Evolutionary conservation across 441 rosid species (phyloP).

Genomic region (Adansonia gregorii): DNA sequence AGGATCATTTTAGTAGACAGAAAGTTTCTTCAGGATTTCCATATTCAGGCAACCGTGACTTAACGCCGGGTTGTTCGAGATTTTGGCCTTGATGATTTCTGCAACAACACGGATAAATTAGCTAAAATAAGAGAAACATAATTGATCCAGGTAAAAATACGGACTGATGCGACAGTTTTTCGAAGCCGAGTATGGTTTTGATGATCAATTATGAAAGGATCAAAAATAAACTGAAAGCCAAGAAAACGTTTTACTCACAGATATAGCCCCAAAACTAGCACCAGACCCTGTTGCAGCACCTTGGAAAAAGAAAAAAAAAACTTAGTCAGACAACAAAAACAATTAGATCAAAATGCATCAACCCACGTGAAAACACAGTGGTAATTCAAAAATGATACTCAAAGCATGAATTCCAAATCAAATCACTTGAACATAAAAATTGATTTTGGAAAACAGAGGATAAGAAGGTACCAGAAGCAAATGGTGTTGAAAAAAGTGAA

Average conservation of each 20-base stretch:
- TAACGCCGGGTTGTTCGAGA: constrained; percentile 73
- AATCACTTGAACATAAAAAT: constrained; percentile 5
- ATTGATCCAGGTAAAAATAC: constrained; percentile 2
- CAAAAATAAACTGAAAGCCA: constrained; percentile 2
- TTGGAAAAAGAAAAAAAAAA: constrained; percentile 32
- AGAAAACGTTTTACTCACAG: constrained; percentile 60
- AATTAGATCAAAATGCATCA: constrained; percentile 9
- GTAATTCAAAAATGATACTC: not conserved
- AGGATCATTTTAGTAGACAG: constrained; percentile 18
- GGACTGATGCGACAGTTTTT: constrained; percentile 9
- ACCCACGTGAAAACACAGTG: not conserved
- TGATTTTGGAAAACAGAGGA: constrained; percentile 7
- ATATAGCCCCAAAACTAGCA: constrained; percentile 77
- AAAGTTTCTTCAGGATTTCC: constrained; percentile 17
- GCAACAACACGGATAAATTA: constrained; percentile 32
- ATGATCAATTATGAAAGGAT: not conserved
- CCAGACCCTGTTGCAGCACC: constrained; percentile 77
- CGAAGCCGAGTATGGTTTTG: not conserved
- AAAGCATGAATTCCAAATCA: constrained; percentile 6
- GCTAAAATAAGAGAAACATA: constrained; percentile 4
- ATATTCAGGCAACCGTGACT: constrained; percentile 29
- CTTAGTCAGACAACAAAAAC: constrained; percentile 15
- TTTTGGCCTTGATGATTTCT: constrained; percentile 80
- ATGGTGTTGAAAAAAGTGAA: constrained; percentile 61
- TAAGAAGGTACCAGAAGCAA: constrained; percentile 56